Percentiles rank a stretch among this genome's conserved stretches.
Evolutionary conservation across 345 rosid species (phyloP).

Genomic region (Moringa oleifera): DNA sequence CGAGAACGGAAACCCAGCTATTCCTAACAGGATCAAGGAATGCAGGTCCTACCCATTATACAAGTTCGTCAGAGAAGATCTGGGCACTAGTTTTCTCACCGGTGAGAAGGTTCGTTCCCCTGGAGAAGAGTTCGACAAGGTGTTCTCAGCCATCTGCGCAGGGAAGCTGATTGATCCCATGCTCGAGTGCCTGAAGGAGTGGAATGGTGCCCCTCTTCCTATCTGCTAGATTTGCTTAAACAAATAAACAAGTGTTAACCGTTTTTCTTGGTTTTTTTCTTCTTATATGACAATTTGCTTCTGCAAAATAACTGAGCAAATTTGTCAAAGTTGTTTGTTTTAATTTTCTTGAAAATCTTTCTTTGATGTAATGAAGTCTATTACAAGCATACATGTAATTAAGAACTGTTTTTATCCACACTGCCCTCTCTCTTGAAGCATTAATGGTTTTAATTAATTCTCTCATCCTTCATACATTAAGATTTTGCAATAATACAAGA

Average conservation of each 20-base stretch:
- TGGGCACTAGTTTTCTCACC: slow-evolving; percentile 47
- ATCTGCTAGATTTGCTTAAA: slow-evolving; percentile 22
- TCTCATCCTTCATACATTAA: no score
- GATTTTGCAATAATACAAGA: no score
- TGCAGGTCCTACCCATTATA: slow-evolving; percentile 78
- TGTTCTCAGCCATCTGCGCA: slow-evolving; percentile 54
- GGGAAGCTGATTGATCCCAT: slow-evolving; percentile 63
- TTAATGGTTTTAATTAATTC: no score
- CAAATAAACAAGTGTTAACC: neutral
- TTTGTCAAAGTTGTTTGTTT: neutral
- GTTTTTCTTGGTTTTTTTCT: neutral
- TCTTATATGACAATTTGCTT: neutral
- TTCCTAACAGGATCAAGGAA: slow-evolving; percentile 53
- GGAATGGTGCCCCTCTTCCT: slow-evolving; percentile 76
- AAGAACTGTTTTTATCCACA: neutral
- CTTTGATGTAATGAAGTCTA: neutral
- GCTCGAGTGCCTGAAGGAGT: slow-evolving; percentile 63
- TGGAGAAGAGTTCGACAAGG: slow-evolving; percentile 69
- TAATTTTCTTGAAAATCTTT: neutral
- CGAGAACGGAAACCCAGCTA: slow-evolving; percentile 45
- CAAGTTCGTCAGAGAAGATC: slow-evolving; percentile 54
- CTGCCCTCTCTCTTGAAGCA: no score
- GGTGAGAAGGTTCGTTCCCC: slow-evolving; percentile 65
- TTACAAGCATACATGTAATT: slow-evolving; percentile 1
- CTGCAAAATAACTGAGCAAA: neutral